Percentiles rank a stretch among this genome's conserved stretches.
These are phyloP conservation scores for Boletus calvinii DNA, from an alignment of 1,284 basidiomycete genomes.

Conservation along the genomic window DNA sequence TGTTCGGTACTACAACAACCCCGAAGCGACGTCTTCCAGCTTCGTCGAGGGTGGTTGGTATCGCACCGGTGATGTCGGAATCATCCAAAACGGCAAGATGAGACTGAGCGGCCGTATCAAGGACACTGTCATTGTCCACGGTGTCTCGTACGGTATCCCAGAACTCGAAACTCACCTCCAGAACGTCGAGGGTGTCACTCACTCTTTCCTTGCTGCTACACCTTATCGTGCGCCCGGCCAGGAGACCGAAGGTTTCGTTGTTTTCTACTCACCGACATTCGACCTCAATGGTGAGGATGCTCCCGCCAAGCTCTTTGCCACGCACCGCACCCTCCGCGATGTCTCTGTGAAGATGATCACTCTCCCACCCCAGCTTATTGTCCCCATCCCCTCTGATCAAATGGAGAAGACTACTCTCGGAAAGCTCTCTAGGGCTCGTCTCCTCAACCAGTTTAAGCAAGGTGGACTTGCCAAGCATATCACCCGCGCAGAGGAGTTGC, in stretches of 20 bases:
- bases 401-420: slow-evolving; percentile 37
- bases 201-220: slow-evolving; percentile 39
- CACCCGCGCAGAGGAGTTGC: slow-evolving; percentile 30
- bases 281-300: slow-evolving; percentile 22
- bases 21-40: slow-evolving; percentile 37
- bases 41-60: slow-evolving; percentile 45
- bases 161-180: slow-evolving; percentile 44
- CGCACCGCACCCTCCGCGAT: slow-evolving; percentile 21
- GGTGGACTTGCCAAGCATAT: slow-evolving; percentile 29
- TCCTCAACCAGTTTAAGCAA: slow-evolving; percentile 30
- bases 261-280: slow-evolving; percentile 34
- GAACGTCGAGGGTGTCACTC: slow-evolving; percentile 38
- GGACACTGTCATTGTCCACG: slow-evolving; percentile 47
- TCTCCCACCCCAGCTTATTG: slow-evolving; percentile 27
- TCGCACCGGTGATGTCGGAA: slow-evolving; percentile 42
- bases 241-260: slow-evolving; percentile 33
- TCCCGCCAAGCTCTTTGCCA: slow-evolving; percentile 18
- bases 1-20: slow-evolving; percentile 42
- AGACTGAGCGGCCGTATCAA: slow-evolving; percentile 45
- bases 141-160: slow-evolving; percentile 43
- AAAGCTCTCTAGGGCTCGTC: slow-evolving; percentile 33
- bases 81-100: slow-evolving; percentile 39
- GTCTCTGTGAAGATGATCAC: slow-evolving; percentile 30
- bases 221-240: slow-evolving; percentile 35
- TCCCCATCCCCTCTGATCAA: slow-evolving; percentile 29